Conservation (phyloP, 208 protist genomes). For the Trypanosoma caninum region DNA sequence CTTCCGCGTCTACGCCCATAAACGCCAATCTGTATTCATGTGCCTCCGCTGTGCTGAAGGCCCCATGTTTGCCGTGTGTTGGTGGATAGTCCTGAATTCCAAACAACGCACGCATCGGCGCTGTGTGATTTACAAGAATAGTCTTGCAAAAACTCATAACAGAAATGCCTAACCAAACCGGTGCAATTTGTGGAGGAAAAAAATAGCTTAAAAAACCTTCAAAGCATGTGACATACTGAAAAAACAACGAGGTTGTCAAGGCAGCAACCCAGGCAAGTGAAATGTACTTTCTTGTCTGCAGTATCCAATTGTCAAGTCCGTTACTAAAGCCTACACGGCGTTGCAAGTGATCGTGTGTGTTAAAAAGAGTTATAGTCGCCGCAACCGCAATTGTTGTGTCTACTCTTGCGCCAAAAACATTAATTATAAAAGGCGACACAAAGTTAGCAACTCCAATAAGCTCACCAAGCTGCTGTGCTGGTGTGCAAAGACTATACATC, state of each 20-base stretch:
- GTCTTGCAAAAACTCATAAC: constrained; percentile 41
- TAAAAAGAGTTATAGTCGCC: constrained; percentile 48
- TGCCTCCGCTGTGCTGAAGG: constrained; percentile 51
- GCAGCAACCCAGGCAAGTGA: constrained; percentile 23
- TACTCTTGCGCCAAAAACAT: constrained; percentile 20
- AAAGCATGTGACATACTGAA: constrained; percentile 2
- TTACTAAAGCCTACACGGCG: constrained; percentile 70
- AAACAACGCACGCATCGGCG: constrained; percentile 48
- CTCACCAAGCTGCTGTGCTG: constrained; percentile 47
- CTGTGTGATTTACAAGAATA: constrained; percentile 48
- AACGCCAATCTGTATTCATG: constrained; percentile 78
- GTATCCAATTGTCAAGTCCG: constrained; percentile 50
- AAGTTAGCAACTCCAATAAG: constrained; percentile 34
- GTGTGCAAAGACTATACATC: constrained; percentile 54
- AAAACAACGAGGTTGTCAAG: constrained; percentile 21
- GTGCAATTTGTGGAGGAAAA: constrained; percentile 63
- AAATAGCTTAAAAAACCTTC: constrained; percentile 29
- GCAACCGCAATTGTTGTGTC: constrained; percentile 66
- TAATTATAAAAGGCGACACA: constrained; percentile 24
- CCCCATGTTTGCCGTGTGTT: constrained; percentile 62
- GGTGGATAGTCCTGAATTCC: constrained; percentile 47
- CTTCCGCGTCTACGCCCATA: constrained; percentile 64
- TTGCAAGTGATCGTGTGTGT: constrained; percentile 41
- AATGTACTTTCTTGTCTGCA: constrained; percentile 17
- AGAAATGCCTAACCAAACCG: constrained; percentile 79